A percentile compares a stretch with the other conserved stretches of the same genome.
These are phyloP conservation scores for Perkinsus marinus DNA, from an alignment of 169 alveolate genomes.

Conservation along the genomic window DNA sequence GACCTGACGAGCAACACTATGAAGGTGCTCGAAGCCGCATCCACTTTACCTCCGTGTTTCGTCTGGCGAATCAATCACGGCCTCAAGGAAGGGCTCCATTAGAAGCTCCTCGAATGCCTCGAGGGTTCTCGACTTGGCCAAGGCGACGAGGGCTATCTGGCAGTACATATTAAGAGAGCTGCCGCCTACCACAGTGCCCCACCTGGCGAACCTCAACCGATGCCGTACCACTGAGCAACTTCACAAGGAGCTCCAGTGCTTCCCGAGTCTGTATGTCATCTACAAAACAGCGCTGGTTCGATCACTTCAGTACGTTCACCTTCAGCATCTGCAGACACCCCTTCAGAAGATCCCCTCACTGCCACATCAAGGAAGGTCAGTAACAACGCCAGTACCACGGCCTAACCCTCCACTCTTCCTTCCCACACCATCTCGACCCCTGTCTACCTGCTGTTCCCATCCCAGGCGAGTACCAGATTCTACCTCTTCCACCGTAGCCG, in stretches of 20 bases:
- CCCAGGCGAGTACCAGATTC: not conserved
- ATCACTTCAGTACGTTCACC: not conserved
- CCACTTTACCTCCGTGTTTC: not conserved
- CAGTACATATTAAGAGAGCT: not conserved
- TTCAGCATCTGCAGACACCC: not conserved
- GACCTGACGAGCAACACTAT: not conserved
- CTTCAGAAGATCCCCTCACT: not conserved
- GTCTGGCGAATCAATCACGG: not conserved
- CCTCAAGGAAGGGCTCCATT: not conserved
- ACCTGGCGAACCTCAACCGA: not conserved
- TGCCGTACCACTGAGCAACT: not conserved
- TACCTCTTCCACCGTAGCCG: not conserved
- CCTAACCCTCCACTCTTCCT: not conserved
- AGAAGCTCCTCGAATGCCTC: not conserved
- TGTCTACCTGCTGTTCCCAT: not conserved
- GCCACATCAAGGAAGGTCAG: not conserved
- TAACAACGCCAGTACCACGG: not conserved
- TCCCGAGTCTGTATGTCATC: not conserved
- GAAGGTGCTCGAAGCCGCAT: too few species aligned
- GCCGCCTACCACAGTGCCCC: not conserved
- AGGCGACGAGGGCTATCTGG: not conserved
- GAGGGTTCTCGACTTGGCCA: not conserved
- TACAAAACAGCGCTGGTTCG: not conserved
- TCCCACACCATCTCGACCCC: not conserved
- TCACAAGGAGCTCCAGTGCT: not conserved